Base-by-base conservation (phyloP, 169 alveolate species). In the Plasmodium adleri region DNA sequence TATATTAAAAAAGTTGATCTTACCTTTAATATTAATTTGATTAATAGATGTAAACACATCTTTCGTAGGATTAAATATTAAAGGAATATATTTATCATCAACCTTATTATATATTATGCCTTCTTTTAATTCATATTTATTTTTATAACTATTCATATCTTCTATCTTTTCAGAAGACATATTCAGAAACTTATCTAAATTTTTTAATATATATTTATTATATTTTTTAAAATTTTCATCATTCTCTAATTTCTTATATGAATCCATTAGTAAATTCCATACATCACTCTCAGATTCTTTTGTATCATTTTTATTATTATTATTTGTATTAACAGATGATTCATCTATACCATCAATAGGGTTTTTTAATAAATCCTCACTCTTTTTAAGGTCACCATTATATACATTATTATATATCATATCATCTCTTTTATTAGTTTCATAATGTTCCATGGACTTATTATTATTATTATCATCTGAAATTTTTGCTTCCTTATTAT, bases 181-280 rank as follows among this genome's bases (percentile, higher is more conserved):
- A 0, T 86, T 86, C 20, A 86, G 49, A 22, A 86, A 9, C 26
- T 59, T 58, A 22, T 86, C 45, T 12, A 86, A 28, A 45, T 86
- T 86, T 4, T 86, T 86, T 17, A 86, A 32, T 26, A 86, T 80
- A 47, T 80, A 80, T 7, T 68, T 68, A 49, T 80, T 80, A 45
- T 67, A 68, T 47, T 85, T 59, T 45, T 71, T 71, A 43, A 43
- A 32, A 17, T 70, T 52, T 8, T 72, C 87, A 22, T 17, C 52
- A 39, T 72, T 60, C 17, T 24, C 28, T 60, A 54, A 7, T 12
- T 70, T 64, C 32, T 59, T 71, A 45, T 71, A 71, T 20, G 83
- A 52, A 6, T 66, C 73, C 15, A 80, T 15, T 7, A 67, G 13
- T 24, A 56, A 64, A 17, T 68, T 66, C 70, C 73, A 56, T 43